These are phyloP conservation scores for Dendrostoma leiphaemia DNA, from an alignment of 2,329 filamentous ascomycete species.

Conservation along the genomic window DNA sequence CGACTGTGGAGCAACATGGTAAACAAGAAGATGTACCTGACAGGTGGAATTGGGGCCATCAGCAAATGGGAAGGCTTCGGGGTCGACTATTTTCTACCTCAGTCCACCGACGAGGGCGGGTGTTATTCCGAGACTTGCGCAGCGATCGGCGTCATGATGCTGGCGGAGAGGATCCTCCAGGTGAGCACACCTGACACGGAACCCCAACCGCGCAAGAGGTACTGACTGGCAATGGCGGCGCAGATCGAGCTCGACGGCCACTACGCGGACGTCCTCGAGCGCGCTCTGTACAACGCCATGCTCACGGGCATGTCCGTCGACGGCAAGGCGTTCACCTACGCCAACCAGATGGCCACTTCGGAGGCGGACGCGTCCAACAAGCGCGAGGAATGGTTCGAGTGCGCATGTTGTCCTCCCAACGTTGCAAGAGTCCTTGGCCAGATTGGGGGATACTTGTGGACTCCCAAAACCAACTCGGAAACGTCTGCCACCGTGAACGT, in stretches of 20 bases:
- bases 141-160: constrained; percentile 58
- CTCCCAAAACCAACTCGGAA: constrained; percentile 27
- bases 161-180: constrained; percentile 54
- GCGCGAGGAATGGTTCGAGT: constrained; percentile 56
- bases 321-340: constrained; percentile 58
- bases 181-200: too few relatives aligned
- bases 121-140: constrained; percentile 63
- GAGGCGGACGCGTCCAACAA: constrained; percentile 44
- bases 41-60: constrained; percentile 58
- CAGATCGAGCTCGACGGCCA: constrained; percentile 43
- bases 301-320: constrained; percentile 55
- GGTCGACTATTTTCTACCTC: constrained; percentile 55
- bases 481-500: constrained; percentile 38
- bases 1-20: constrained; percentile 60
- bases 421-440: constrained; percentile 52
- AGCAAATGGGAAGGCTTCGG: constrained; percentile 61
- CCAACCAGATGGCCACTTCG: constrained; percentile 57
- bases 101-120: constrained; percentile 57
- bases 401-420: constrained; percentile 61
- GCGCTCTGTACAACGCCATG: constrained; percentile 60
- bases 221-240: not conserved
- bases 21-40: constrained; percentile 60
- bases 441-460: constrained; percentile 56
- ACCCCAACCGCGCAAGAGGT: too few relatives aligned
- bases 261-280: constrained; percentile 58